Conservation (phyloP, 2,329 filamentous ascomycete genomes). For the Colletotrichum liaoningense region DNA sequence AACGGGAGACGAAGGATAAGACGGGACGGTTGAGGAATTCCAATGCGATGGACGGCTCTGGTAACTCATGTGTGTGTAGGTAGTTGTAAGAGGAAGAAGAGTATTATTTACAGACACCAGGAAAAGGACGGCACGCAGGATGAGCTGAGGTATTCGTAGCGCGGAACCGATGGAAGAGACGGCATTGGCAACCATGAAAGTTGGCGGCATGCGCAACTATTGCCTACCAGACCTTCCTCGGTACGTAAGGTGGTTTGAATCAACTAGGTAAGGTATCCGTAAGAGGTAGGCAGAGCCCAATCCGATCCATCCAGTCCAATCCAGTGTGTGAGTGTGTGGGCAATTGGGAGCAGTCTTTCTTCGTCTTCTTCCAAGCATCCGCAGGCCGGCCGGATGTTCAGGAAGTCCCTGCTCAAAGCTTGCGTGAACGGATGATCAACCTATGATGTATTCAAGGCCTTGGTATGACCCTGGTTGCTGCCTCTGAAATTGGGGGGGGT, state of each 20-base stretch:
- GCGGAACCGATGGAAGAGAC: neutral
- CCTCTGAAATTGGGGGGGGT: neutral
- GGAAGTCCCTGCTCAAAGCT: neutral
- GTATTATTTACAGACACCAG: neutral
- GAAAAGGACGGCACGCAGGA: neutral
- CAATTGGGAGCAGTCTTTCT: neutral
- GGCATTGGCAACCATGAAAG: neutral
- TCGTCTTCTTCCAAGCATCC: neutral
- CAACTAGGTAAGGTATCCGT: neutral
- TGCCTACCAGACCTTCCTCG: neutral
- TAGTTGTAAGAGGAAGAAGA: neutral
- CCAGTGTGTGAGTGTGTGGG: neutral
- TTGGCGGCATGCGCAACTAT: neutral
- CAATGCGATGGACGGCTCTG: neutral
- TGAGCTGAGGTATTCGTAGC: neutral
- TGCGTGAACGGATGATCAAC: slow-evolving; percentile 13
- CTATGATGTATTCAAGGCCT: slow-evolving; percentile 30
- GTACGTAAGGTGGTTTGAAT: neutral
- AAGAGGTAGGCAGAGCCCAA: neutral
- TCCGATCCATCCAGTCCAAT: neutral
- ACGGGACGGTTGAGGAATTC: neutral
- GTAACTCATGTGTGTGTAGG: neutral
- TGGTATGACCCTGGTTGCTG: slow-evolving; percentile 20
- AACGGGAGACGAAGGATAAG: neutral
- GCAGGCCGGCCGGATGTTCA: neutral